Evolutionary conservation across 495 filamentous ascomycete genomes (phyloP), one percentile per base, ranked within the genome.

Genomic region (Parachaetomium inaequale): DNA sequence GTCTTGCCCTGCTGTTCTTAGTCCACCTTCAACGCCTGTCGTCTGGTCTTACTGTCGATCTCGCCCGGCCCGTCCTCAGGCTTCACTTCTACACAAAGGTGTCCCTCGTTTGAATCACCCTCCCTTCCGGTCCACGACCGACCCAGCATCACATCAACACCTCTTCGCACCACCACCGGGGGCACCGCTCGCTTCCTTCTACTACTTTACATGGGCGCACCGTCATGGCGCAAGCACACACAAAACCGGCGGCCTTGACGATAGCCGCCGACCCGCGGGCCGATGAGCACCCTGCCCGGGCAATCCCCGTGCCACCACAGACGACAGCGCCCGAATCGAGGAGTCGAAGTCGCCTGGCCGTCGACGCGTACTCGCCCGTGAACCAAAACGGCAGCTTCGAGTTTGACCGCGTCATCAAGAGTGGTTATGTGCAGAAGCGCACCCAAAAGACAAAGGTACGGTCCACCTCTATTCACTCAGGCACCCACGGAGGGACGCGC

Each of bases 301-400:
- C 72, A 25, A 65, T 71, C 42, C 17, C 72, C 34, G 60, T 69
- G 47, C 63, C 67, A 7, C 53, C 58, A 14, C 64, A 56, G 26
- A 52, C 49, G 42, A 57, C 64, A 36, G 60, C 67, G 15, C 23
- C 68, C 26, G 57, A 58, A 23, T 42, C 65, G 23, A 59, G 29
- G 29, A 68, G 57, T 52, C 64, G 40, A 21, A 67, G 57, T 49
- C 64, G 65, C n/a, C 61, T 73, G 46, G 68, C 58, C 29, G 46
- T 66, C 51, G 68, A 74, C 59, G 63, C 69, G 12, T 69, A 65
- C 51, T 74, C 74, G 36, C 90, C 91, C 7, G 91, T 98, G 62
- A 94, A 96, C 68, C 90, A 96, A 74, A 92, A 97, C 70, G 94
- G 94, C 38, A 91, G 90, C 70, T 98, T 96, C 73, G 92, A 91